Evolutionary conservation across 2,329 filamentous ascomycete species (phyloP).

Genomic region (Amesomyces nigricolor): DNA sequence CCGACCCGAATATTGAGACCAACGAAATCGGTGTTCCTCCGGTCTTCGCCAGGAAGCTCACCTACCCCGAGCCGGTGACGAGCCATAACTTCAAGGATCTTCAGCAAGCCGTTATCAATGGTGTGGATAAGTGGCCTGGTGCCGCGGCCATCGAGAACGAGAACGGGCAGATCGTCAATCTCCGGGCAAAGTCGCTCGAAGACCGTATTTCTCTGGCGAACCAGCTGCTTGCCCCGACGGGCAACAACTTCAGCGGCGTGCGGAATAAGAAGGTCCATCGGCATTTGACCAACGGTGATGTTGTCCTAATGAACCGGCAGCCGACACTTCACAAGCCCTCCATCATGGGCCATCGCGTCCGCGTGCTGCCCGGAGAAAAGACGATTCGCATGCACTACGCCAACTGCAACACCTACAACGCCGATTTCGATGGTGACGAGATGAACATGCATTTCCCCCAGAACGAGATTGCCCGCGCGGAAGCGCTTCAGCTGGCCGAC

Average conservation of each 20-base stretch:
- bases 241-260: conserved; percentile 64
- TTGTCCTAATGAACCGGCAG: conserved; percentile 98
- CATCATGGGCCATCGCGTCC: conserved; percentile 95
- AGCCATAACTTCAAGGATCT: conserved; percentile 95
- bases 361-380: conserved; percentile 88
- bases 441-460: conserved; percentile 99
- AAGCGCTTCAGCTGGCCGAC: conserved; percentile 88
- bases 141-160: conserved; percentile 94
- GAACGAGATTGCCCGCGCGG: conserved; percentile 87
- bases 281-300: conserved; percentile 92
- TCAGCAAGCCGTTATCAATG: conserved; percentile 94
- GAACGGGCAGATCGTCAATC: conserved; percentile 81
- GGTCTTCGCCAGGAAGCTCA: conserved; percentile 95
- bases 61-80: conserved; percentile 94
- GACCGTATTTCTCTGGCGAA: conserved; percentile 88
- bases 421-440: conserved; percentile 98
- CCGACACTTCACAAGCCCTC: conserved; percentile 97
- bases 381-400: conserved; percentile 99
- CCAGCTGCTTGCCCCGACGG: conserved; percentile 81
- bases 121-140: conserved; percentile 82
- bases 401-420: conserved; percentile 99
- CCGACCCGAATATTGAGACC: conserved; percentile 96
- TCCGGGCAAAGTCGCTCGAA: conserved; percentile 80
- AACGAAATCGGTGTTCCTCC: conserved; percentile 97
- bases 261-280: conserved; percentile 95